Base-by-base conservation (phyloP, 2,329 filamentous ascomycete genomes). In the Aspergillus nomiae region DNA sequence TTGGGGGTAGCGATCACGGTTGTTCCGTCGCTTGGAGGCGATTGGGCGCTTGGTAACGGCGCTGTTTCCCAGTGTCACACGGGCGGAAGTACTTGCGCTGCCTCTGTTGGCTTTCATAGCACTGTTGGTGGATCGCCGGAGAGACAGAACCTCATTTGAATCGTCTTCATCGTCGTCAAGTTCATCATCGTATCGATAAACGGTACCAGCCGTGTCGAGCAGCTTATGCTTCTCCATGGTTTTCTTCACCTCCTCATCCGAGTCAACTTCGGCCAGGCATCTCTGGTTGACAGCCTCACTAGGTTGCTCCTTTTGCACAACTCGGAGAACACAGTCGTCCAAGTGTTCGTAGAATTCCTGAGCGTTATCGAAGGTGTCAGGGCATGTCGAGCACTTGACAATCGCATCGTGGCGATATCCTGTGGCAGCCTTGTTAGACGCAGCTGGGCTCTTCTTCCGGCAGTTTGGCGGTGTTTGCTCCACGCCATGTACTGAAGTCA, bases 291-390 rank as follows among this genome's bases (percentile, higher is more conserved):
- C 85, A 19, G 83, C 84, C 67, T 87, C 85, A 59, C 80, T 82
- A 3, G 84, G 85, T 65, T 86, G 84, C 66, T 85, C 83, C 69
- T 85, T 83, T 71, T 86, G 85, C 32, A 89, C 87, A 26, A 89
- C 85, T 36, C 86, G 85, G 63, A 89, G 78, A 14, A 89, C 87
- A 73, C 87, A 89, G 77, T 89, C 87, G 71, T 89, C 94, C 68
- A 97, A 83, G 83, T 98, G 94, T 81, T 98, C 94, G 77, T 98
- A 97, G 81, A 97, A 97, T 74, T 97, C 94, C 78, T 98, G 94
- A 3, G 94, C 92, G 64, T 90, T 94, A 69, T 85, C 85, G 76
- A 97, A 98, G 9, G 87, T 92, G 48, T 88, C 86, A 16, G 91
- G 92, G 78, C 94, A 98, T 67, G 95, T 98, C 4, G 92, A 96